These are phyloP conservation scores for Cornus suecica DNA, from an alignment of 148 eudicot genomes.

Conservation along the genomic window DNA sequence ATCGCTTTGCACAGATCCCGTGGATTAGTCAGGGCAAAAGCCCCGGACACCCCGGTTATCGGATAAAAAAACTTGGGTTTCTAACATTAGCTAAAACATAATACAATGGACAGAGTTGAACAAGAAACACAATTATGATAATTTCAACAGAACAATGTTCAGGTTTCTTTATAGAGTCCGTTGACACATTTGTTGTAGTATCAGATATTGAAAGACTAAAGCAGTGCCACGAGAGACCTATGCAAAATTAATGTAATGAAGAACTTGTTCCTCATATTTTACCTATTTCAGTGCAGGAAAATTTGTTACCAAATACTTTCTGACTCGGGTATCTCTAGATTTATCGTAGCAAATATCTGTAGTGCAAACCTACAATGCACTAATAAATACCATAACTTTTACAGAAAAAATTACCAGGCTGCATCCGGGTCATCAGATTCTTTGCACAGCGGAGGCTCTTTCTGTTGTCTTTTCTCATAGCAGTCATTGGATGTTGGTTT, in stretches of 20 bases:
- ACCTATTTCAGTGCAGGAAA: background rate
- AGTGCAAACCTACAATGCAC: background rate
- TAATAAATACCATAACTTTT: background rate
- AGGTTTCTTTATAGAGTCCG: background rate
- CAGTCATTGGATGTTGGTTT: conserved; percentile 73
- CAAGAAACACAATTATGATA: background rate
- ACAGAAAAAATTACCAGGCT: conserved; percentile 41
- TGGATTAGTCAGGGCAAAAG: no score
- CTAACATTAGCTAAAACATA: background rate
- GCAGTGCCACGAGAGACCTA: background rate
- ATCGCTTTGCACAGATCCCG: no score
- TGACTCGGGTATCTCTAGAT: background rate
- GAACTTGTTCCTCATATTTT: background rate
- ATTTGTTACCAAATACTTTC: background rate
- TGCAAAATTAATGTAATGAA: background rate
- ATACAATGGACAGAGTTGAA: conserved; percentile 2
- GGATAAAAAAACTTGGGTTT: background rate
- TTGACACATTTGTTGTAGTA: background rate
- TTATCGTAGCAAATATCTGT: background rate
- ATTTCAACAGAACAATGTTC: background rate
- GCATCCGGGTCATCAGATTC: conserved; percentile 53
- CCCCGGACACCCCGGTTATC: no score
- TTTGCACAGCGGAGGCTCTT: conserved; percentile 46
- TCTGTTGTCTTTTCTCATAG: conserved; percentile 47
- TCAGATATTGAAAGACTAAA: background rate